Conservation (phyloP, 2,329 filamentous ascomycete species). For the Aspergillus ustus region DNA sequence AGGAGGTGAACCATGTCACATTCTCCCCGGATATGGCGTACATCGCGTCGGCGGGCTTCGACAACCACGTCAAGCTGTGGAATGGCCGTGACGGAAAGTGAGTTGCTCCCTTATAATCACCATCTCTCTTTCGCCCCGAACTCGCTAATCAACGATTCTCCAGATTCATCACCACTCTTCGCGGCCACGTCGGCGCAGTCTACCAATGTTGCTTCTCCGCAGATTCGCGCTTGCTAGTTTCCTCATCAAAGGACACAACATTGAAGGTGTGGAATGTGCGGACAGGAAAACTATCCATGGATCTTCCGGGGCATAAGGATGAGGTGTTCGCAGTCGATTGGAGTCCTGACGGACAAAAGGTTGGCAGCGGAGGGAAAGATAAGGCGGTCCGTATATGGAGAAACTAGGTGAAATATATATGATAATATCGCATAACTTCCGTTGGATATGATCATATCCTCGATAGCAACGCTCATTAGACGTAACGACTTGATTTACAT, state of each 20-base stretch:
- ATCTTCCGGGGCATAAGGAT: slow-evolving; percentile 88
- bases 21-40: slow-evolving; percentile 89
- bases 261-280: slow-evolving; percentile 93
- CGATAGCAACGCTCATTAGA: slow-evolving; percentile 5
- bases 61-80: slow-evolving; percentile 96
- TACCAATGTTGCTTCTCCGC: slow-evolving; percentile 93
- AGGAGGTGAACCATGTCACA: slow-evolving; percentile 92
- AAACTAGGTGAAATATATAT: slow-evolving; percentile 48
- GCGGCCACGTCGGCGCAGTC: slow-evolving; percentile 88
- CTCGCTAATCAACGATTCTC: neutral
- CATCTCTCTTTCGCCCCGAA: neutral
- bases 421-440: neutral
- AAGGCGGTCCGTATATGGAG: slow-evolving; percentile 73
- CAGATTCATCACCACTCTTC: slow-evolving; percentile 82
- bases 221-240: slow-evolving; percentile 86
- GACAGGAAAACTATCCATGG: slow-evolving; percentile 78
- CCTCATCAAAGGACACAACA: slow-evolving; percentile 88
- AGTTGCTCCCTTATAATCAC: slow-evolving; percentile 27
- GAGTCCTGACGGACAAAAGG: slow-evolving; percentile 86
- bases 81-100: slow-evolving; percentile 70
- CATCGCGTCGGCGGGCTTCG: slow-evolving; percentile 87
- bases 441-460: slow-evolving; percentile 18
- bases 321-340: slow-evolving; percentile 95
- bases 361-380: slow-evolving; percentile 91
- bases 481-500: too few relatives aligned